Base-by-base conservation (phyloP, 208 protist species). In the Trypanosoma avium region DNA sequence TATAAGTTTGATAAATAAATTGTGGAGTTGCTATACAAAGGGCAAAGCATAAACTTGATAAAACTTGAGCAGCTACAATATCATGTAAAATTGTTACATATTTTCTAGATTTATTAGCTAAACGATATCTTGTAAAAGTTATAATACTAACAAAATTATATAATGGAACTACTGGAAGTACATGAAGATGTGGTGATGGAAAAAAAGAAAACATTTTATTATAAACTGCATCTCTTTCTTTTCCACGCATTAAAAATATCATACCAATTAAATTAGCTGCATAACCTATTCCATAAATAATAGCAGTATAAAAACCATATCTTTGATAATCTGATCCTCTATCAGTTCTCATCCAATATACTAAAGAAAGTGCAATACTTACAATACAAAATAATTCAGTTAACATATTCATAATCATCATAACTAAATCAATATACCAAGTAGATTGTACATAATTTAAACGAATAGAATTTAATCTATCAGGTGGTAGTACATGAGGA, bases 11-110 rank as follows among this genome's bases (percentile, higher is more conserved):
- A 30, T 64, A 73, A 33, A 93, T 82, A 53, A 81, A 59, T 72
- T 93, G 87, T 6, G 87, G 84, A 55, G 87, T 77, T 43, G 75
- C 79, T 19, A 87, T 79, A 53, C 65, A 73, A n/a, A 85, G 36
- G 36, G 70, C 48, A 68, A 80, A 83, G 67, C 75, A 85, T 3
- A 88, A 38, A 33, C 63, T 54, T 17, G 81, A 82, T 24, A 89
- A 52, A 24, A 75, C 71, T 42, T 81, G 82, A 49, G 66, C 73
- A 40, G 67, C 77, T 8, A 89, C 53, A 42, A 82, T 81, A 65
- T 93, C 89, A 67, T 93, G 87, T 17, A 67, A 65, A 22, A 78
- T 32, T 15, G 83, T 70, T 26, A 88, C 58, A 30, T 70, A 62
- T 29, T 67, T 52, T 32, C 46, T 48, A 27, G 26, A 13, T 47